A percentile compares a stretch with the other conserved stretches of the same genome.
These are phyloP conservation scores for Curvularia spicifera DNA, from an alignment of 2,329 filamentous ascomycete genomes.

Conservation along the genomic window DNA sequence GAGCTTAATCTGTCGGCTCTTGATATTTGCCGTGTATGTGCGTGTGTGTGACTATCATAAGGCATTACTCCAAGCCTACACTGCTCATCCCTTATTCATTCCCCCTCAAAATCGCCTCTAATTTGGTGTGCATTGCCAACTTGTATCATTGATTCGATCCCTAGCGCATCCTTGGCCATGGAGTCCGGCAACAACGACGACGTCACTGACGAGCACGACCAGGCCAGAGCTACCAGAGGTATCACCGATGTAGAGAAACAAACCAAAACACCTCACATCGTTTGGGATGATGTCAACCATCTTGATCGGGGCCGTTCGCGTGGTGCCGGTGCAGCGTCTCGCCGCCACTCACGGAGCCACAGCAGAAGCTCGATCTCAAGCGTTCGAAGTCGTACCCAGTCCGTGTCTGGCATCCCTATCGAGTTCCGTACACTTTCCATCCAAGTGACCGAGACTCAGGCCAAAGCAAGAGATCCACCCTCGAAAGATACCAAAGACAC, in stretches of 20 bases:
- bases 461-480: not conserved
- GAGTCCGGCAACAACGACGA: not conserved
- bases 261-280: not conserved
- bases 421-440: conserved; percentile 4
- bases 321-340: not conserved
- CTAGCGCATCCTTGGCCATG: not conserved
- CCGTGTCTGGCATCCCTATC: conserved; percentile 4
- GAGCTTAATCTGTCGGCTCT: not conserved
- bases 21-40: not conserved
- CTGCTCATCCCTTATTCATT: not conserved
- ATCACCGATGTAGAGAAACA: not conserved
- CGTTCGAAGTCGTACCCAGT: conserved; percentile 1
- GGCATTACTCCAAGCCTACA: not conserved
- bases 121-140: not conserved
- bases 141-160: no score
- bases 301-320: not conserved
- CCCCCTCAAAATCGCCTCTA: not conserved
- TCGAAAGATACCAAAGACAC: not conserved
- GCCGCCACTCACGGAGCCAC: not conserved
- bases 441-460: not conserved
- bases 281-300: not conserved
- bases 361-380: conserved; percentile 1
- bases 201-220: not conserved
- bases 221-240: not conserved
- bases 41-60: not conserved